Evolutionary conservation across 305 asterid species (phyloP), one percentile per base, ranked within the genome.

Genomic region (Rubia balearica): DNA sequence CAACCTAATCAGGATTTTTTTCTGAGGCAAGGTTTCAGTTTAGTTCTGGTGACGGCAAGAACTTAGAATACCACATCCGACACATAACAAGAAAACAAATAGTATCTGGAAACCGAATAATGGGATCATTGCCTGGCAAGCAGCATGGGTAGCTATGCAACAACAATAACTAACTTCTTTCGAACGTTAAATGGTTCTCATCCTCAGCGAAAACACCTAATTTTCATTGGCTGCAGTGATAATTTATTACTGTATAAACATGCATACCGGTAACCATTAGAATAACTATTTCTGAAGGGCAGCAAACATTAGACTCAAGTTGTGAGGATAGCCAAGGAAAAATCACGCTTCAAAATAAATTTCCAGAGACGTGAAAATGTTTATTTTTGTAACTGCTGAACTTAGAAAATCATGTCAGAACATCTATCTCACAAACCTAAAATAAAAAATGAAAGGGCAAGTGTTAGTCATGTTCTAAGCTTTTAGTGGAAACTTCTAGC

Each of bases 401-500:
- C 51, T 16, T n/a, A 14, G 24, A 36, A 64, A 10, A 33, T 14
- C 45, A 36, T 17, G 41, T 64, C 27, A 60, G 40, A 59, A 59
- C 30, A 59, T 59, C 64, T 22, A 56, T 59, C 33, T 59, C 64
- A n/a, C 61, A 55, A 19, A 55, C 61, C 61, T n/a, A 55, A 55
- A n/a, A 55, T 10, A 21, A 11, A 55, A 55, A 1, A 21, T 17
- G 30, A 55, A 55, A 55, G 61, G 49, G 12, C 11, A 19, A 3
- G 27, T 19, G 24, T 55, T 55, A 1, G 61, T 55, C 61, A 55
- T 55, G 30, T 55, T 55, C 61, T 7, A 19, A 49, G 21, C 56
- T 49, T 49, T 10, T 13, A 49, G 21, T 12, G 56, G 12, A 56
- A 56, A 33, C 36, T 51, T 14, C 1, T n/a, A 51, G 59, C 59